Base-by-base conservation (phyloP, 2,329 filamentous ascomycete genomes). In the Nemania serpens region DNA sequence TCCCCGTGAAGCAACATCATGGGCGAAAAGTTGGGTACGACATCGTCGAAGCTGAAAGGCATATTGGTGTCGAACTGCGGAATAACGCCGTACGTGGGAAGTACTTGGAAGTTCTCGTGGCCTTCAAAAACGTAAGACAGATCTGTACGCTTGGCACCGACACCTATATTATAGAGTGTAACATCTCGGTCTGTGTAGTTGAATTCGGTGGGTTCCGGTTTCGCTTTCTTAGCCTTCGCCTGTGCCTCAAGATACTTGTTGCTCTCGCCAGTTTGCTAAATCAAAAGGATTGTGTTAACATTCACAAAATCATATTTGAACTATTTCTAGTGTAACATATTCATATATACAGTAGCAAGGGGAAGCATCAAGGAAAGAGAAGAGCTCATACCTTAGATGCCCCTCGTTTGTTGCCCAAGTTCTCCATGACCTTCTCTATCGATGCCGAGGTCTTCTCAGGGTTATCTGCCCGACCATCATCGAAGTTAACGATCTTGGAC, bases 1-100 rank as follows among this genome's bases (percentile, higher is more conserved):
- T 99, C 95, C 74, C 95, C 95, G 80, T 99, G 95, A 22, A 99
- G 89, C 52, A 99, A 87, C 93, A 97, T 97, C 92, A 97, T 97
- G 64, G 93, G 94, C 39, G 87, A 92, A 83, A 97, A 99, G 83
- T 98, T 96, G 75, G 93, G 93, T 29, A 98, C 90, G 63, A 99
- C 85, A 59, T 93, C 87, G 73, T 88, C 86, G 71, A 95, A 84
- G 76, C 83, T 87, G 81, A 90, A 98, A 29, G 94, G 91, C 63
- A 88, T 81, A 68, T 90, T 84, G 62, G 92, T 89, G 78, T 90
- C 90, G 81, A 98, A 97, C 71, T 88, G 90, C n/a, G 95, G 95
- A 70, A 99, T 89, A 64, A 98, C 95, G 75, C 93, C 95, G 72
- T 91, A 99, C n/a, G 93, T 96, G 55, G 95, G 95, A 55, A 98